Percentiles rank a stretch among this genome's conserved stretches.
phyloP scores from a whole-genome alignment of 352 stramenopile species.

The Bremia lactucae region DNA sequence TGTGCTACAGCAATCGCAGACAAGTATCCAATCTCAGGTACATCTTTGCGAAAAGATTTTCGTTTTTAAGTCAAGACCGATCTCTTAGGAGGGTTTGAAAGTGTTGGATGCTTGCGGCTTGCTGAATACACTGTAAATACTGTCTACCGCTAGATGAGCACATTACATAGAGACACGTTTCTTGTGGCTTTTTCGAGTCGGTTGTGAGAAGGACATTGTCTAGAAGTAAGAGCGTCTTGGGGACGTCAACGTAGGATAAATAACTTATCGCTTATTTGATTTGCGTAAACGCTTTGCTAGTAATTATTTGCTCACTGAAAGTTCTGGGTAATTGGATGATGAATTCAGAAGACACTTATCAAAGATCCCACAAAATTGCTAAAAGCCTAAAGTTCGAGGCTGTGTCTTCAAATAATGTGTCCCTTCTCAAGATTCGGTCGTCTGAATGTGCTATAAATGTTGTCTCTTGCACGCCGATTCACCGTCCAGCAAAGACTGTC shows the following conservation, averaged over 20 bases:
- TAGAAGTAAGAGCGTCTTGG: conserved; percentile 11
- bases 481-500: conserved; percentile 1
- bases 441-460: conserved; percentile 1
- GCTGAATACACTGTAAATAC: conserved; percentile 21
- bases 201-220: conserved; percentile 29
- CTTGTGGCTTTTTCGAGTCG: conserved; percentile 25
- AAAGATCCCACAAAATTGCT: background rate
- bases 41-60: conserved; percentile 41
- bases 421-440: conserved; percentile 7
- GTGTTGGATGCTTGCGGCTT: conserved; percentile 21
- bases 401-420: conserved; percentile 10
- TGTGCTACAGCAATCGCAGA: conserved; percentile 41
- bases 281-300: too few species aligned
- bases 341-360: background rate
- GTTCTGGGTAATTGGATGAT: too few species aligned
- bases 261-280: too few species aligned
- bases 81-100: conserved; percentile 20
- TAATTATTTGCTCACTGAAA: too few species aligned
- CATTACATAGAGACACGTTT: conserved; percentile 48
- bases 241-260: too few species aligned
- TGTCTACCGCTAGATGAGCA: conserved; percentile 1
- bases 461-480: background rate
- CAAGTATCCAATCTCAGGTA: conserved; percentile 44
- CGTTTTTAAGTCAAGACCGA: conserved; percentile 3
- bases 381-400: too few species aligned